Base-by-base conservation (phyloP, 2,329 filamentous ascomycete genomes). In the Aureobasidium pullulans region DNA sequence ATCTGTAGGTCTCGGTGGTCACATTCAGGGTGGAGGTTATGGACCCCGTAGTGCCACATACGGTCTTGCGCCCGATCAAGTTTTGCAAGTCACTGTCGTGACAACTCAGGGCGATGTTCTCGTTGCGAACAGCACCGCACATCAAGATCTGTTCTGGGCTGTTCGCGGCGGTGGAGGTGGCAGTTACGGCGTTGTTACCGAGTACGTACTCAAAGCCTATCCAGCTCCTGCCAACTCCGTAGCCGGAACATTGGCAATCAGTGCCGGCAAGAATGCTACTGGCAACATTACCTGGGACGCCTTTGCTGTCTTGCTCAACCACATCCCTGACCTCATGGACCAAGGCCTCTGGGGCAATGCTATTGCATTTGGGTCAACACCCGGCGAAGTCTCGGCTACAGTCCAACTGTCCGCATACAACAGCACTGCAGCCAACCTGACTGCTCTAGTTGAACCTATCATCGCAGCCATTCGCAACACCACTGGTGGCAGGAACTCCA, bases 91-190 rank as follows among this genome's bases (percentile, higher is more conserved):
- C 23, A 60, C 54, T 11, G 57, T 62, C 28, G 59, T 65, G 28
- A 61, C 62, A n/a, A 62, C 64, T 5, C 48, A 64, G 53, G 64
- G 64, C 31, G 32, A 48, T 3, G 36, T 61, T 13, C 34, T 57
- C 5, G 60, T 56, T 15, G 54, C 60, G 11, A 65, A 64, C 36
- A 50, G 48, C 5, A 57, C 59, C 11, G 43, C 19, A 4, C 57
- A 65, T 34, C 34, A 56, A 15, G 64, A 66, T n/a, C 47, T 66
- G 13, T 65, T 65, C 36, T 65, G 58, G 58, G 64, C 64, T 10
- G 31, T 65, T 31, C 60, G 64, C 34, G 64, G 64, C 5, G 63
- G 62, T 7, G 62, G 62, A 2, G 61, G 61, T 15, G 57, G 58
- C 19, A 62, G 52, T 11, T 64, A 59, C 43, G 62, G 61, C 15